Evolutionary conservation across 2,329 filamentous ascomycete species (phyloP).

Genomic region (Tolypocladium inflatum): DNA sequence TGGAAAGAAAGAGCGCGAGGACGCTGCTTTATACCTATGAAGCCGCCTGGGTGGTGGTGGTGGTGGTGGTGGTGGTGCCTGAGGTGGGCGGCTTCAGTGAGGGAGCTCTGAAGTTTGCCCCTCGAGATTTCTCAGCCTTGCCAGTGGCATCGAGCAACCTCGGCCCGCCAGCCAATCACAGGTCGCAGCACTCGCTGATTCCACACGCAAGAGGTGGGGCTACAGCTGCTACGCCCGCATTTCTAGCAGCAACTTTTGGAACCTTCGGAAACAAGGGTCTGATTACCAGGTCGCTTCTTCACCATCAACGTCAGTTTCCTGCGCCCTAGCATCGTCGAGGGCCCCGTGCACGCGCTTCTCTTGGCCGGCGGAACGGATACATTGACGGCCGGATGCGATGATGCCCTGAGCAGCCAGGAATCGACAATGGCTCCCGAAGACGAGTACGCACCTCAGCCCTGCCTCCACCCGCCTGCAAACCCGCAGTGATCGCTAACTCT

Average conservation of each 20-base stretch:
- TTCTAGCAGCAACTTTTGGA: background rate
- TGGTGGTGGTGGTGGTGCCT: background rate
- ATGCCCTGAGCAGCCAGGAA: background rate
- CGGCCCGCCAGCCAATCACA: background rate
- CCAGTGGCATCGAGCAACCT: background rate
- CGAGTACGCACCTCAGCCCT: constrained; percentile 1
- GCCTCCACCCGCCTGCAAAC: background rate
- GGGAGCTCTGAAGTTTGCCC: background rate
- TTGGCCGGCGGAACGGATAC: background rate
- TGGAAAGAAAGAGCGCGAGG: background rate
- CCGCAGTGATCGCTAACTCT: background rate
- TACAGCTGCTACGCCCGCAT: background rate
- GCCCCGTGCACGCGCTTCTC: background rate
- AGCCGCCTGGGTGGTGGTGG: background rate
- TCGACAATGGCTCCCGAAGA: constrained; percentile 4
- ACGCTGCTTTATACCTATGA: background rate
- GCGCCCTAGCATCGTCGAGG: background rate
- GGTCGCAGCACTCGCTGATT: background rate
- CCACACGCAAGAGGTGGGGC: background rate
- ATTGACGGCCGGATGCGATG: background rate
- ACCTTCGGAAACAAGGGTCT: background rate
- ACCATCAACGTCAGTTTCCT: background rate
- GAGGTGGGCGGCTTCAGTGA: background rate
- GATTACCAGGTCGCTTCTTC: background rate
- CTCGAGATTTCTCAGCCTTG: background rate